Percentiles rank a stretch among this genome's conserved stretches.
Evolutionary conservation across 139 green algal genomes (phyloP).

Genomic region (Picochlorum sp.): DNA sequence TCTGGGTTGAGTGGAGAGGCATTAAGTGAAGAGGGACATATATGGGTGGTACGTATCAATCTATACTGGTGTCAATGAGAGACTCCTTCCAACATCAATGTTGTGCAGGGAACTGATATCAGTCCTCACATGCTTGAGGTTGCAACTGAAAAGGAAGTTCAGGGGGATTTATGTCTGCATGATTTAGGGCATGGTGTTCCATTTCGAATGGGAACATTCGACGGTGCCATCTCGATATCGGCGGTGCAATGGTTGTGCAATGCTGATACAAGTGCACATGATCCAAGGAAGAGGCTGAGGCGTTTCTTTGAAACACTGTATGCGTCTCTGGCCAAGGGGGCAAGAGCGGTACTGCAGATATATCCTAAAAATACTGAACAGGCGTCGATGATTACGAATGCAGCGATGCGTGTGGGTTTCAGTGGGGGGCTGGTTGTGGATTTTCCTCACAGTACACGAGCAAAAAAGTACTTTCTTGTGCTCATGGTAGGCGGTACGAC

Average conservation of each 20-base stretch:
- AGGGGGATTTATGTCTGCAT: conserved; percentile 41
- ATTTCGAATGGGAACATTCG: conserved; percentile 67
- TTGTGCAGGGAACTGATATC: conserved; percentile 76
- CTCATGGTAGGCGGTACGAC: conserved; percentile 72
- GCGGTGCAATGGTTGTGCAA: conserved; percentile 47
- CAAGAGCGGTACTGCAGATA: conserved; percentile 74
- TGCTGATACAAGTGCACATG: conserved; percentile 58
- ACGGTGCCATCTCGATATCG: conserved; percentile 69
- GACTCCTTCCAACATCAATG: neutral
- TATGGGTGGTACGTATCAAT: conserved; percentile 71
- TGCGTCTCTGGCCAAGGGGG: conserved; percentile 59
- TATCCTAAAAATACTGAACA: conserved; percentile 78
- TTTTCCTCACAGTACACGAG: conserved; percentile 85
- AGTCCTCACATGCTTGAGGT: conserved; percentile 67
- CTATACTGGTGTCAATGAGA: neutral
- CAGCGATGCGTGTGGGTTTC: conserved; percentile 90
- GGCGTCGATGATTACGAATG: conserved; percentile 84
- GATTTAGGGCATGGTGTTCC: conserved; percentile 88
- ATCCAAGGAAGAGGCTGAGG: conserved; percentile 71
- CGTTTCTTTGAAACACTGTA: conserved; percentile 90
- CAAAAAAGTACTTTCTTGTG: conserved; percentile 97
- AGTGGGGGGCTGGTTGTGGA: conserved; percentile 92
- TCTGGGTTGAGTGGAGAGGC: conserved; percentile 75
- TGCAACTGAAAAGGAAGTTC: conserved; percentile 23
- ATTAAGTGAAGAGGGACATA: conserved; percentile 61